Conservation (phyloP, 176 grass and related monocot genomes). For the Triticum monococcum region DNA sequence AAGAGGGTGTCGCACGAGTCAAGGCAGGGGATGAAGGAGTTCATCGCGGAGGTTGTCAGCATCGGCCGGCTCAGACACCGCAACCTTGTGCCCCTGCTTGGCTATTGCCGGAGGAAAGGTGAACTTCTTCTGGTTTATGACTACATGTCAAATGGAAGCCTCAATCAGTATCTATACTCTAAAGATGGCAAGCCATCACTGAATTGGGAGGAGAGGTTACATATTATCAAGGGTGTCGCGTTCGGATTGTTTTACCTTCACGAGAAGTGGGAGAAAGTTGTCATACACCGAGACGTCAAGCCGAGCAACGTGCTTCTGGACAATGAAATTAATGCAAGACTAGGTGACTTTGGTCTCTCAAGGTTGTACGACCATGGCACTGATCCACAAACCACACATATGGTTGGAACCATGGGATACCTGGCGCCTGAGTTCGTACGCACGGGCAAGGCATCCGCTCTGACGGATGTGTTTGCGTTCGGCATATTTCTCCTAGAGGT, state of each 20-base stretch:
- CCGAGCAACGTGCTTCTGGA: conserved; percentile 34
- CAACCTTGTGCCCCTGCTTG: conserved; percentile 13
- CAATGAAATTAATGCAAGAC: conserved; percentile 21
- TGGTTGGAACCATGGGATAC: conserved; percentile 47
- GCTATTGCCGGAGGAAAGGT: conserved; percentile 23
- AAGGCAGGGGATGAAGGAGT: conserved; percentile 36
- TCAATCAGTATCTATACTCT: background rate
- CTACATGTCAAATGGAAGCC: conserved; percentile 34
- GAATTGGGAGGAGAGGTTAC: conserved; percentile 3
- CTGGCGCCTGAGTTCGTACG: conserved; percentile 25
- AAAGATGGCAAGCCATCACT: background rate
- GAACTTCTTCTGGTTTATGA: conserved; percentile 33
- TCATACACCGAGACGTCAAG: conserved; percentile 38
- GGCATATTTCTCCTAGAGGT: conserved; percentile 31
- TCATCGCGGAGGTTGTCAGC: conserved; percentile 28
- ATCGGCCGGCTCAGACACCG: conserved; percentile 31
- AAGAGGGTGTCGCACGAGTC: conserved; percentile 42
- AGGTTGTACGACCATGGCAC: conserved; percentile 36
- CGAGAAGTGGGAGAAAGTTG: conserved; percentile 42
- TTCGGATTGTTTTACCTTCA: conserved; percentile 27
- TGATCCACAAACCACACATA: conserved; percentile 20
- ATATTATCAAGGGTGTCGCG: conserved; percentile 19
- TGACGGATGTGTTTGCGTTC: conserved; percentile 22
- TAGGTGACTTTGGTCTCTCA: conserved; percentile 40
- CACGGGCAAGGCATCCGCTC: conserved; percentile 23